Conservation (phyloP, 2,329 filamentous ascomycete genomes). For the Hypoxylon sp. region DNA sequence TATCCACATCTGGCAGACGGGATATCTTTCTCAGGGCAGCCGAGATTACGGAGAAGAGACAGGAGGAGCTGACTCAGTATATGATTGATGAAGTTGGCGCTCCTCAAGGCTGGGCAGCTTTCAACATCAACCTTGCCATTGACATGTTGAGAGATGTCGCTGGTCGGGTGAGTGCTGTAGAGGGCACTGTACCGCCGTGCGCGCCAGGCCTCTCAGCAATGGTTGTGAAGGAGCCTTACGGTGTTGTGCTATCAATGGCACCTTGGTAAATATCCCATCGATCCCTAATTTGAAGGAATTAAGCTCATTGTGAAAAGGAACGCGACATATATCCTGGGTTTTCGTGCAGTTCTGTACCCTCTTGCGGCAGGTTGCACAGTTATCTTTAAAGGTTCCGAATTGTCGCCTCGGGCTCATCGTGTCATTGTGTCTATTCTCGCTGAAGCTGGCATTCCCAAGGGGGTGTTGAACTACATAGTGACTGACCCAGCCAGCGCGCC, state of each 20-base stretch:
- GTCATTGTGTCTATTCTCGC: conserved; percentile 64
- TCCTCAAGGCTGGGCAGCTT: conserved; percentile 41
- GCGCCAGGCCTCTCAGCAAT: conserved; percentile 61
- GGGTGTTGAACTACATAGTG: conserved; percentile 70
- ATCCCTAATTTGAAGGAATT: neutral
- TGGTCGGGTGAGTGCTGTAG: conserved; percentile 47
- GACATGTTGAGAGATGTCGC: conserved; percentile 51
- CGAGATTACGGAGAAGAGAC: conserved; percentile 62
- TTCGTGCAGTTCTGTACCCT: conserved; percentile 59
- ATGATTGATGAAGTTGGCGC: conserved; percentile 55
- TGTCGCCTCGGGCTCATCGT: conserved; percentile 65
- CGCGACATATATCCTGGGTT: conserved; percentile 53
- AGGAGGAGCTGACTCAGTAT: conserved; percentile 62
- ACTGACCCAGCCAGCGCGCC: conserved; percentile 65
- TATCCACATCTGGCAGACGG: conserved; percentile 64
- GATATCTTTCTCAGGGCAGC: conserved; percentile 70
- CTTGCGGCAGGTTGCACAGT: conserved; percentile 72
- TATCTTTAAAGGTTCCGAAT: conserved; percentile 70
- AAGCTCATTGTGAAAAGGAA: conserved; percentile 48
- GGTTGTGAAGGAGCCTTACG: conserved; percentile 72
- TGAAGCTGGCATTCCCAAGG: conserved; percentile 72
- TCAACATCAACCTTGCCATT: conserved; percentile 48
- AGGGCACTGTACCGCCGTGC: conserved; percentile 46
- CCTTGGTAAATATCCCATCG: conserved; percentile 62
- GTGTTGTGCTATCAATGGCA: conserved; percentile 71